These are phyloP conservation scores for Dioscorea alata DNA, from an alignment of 106 monocot genomes.

Conservation along the genomic window DNA sequence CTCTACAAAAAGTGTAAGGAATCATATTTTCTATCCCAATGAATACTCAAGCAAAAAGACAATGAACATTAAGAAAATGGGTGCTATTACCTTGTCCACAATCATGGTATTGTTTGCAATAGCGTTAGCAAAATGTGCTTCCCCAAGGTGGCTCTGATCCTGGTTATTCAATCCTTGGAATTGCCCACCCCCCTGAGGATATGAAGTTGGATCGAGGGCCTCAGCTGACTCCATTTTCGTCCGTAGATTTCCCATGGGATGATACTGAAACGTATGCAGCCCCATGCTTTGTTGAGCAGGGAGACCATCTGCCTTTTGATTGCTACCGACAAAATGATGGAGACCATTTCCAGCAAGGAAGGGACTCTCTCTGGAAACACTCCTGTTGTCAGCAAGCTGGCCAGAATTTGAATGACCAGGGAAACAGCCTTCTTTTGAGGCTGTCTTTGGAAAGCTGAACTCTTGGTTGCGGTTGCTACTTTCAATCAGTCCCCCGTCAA, in stretches of 20 bases:
- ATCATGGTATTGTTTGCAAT: constrained; percentile 19
- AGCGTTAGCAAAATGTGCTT: constrained; percentile 28
- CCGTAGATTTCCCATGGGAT: constrained; percentile 44
- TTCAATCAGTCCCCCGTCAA: constrained; percentile 30
- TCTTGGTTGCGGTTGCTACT: constrained; percentile 6
- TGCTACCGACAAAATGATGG: constrained; percentile 19
- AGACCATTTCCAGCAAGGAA: constrained; percentile 17
- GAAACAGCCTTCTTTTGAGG: constrained; percentile 21
- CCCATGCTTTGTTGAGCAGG: constrained; percentile 25
- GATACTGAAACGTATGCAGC: constrained; percentile 38
- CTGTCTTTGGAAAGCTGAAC: constrained; percentile 18
- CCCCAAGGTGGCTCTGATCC: constrained; percentile 28
- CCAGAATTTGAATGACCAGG: constrained; percentile 21
- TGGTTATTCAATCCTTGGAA: constrained; percentile 29
- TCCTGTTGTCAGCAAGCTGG: constrained; percentile 10
- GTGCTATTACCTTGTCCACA: constrained; percentile 29
- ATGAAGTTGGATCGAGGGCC: constrained; percentile 4
- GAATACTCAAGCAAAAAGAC: not conserved
- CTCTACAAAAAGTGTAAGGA: constrained; percentile 16
- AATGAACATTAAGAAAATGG: not conserved
- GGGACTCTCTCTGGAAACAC: constrained; percentile 17
- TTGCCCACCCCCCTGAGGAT: constrained; percentile 23
- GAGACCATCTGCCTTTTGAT: constrained; percentile 16
- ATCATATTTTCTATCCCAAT: not conserved
- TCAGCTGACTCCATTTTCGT: constrained; percentile 23